A percentile compares a stretch with the other conserved stretches of the same genome.
phyloP scores from a whole-genome alignment of 2,329 filamentous ascomycete genomes.

The Apiospora koreana region DNA sequence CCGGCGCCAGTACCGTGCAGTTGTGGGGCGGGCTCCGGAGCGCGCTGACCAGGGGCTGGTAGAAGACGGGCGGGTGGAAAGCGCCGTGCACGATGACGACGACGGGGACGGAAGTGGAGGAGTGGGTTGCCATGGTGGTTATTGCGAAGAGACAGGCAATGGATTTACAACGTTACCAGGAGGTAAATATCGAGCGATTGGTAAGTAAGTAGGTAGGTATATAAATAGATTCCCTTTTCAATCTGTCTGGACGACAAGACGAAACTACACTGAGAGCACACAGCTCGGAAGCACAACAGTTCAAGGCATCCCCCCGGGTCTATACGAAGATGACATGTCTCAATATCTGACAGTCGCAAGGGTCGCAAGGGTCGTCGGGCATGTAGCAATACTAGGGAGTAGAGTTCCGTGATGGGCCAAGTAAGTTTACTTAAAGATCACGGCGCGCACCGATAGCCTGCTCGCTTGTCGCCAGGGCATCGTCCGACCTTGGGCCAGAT shows the following conservation, averaged over 20 bases:
- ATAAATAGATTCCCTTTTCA: background rate
- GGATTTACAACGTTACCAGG: no score
- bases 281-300: background rate
- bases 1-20: constrained; percentile 20
- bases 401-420: background rate
- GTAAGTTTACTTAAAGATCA: background rate
- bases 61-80: constrained; percentile 23
- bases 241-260: background rate
- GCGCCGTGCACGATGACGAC: constrained; percentile 24
- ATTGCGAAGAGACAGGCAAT: background rate
- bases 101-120: constrained; percentile 16
- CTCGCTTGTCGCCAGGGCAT: background rate
- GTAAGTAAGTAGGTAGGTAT: no score
- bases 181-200: no score
- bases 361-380: background rate
- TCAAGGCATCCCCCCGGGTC: background rate
- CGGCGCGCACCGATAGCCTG: background rate
- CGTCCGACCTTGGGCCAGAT: background rate
- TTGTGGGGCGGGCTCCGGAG: constrained; percentile 19
- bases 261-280: background rate
- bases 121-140: background rate
- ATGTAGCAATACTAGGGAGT: background rate
- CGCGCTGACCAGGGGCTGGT: constrained; percentile 22
- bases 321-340: background rate
- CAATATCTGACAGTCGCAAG: background rate